Evolutionary conservation across 2,329 filamentous ascomycete species (phyloP).

Genomic region (Talaromyces sp.): DNA sequence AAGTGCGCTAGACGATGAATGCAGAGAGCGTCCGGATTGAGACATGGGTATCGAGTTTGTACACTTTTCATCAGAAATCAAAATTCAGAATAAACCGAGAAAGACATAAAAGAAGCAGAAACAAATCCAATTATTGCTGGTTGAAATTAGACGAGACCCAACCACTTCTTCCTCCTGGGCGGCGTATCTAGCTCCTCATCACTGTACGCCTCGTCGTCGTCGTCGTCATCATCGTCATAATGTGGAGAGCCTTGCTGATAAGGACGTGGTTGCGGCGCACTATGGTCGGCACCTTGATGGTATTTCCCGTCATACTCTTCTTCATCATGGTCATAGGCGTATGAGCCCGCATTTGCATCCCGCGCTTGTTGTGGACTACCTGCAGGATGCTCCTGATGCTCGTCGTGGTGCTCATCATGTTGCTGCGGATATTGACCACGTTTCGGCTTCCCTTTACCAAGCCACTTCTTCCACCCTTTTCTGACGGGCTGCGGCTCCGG

Average conservation of each 20-base stretch:
- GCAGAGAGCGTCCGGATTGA: background rate
- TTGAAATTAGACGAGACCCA: constrained; percentile 21
- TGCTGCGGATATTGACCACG: background rate
- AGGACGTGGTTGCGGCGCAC: background rate
- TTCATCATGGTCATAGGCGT: constrained; percentile 19
- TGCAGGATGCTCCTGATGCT: background rate
- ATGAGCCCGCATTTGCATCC: background rate
- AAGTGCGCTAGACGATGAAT: constrained; percentile 2
- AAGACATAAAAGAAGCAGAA: background rate
- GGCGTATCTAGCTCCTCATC: constrained; percentile 16
- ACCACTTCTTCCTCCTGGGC: constrained; percentile 33
- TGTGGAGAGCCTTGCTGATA: background rate
- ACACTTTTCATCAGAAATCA: background rate
- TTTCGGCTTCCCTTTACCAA: constrained; percentile 30
- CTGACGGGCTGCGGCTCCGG: constrained; percentile 33
- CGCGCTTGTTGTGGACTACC: background rate
- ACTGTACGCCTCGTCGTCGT: constrained; percentile 14
- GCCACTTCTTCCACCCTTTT: constrained; percentile 41
- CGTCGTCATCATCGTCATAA: background rate
- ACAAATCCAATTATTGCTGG: background rate
- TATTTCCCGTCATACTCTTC: constrained; percentile 18
- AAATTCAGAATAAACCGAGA: background rate
- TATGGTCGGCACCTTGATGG: background rate
- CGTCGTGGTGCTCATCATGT: background rate
- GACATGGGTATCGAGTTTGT: constrained; percentile 13